These are phyloP conservation scores for Salicornia ramosissima DNA, from an alignment of 148 eudicot genomes.

Conservation along the genomic window DNA sequence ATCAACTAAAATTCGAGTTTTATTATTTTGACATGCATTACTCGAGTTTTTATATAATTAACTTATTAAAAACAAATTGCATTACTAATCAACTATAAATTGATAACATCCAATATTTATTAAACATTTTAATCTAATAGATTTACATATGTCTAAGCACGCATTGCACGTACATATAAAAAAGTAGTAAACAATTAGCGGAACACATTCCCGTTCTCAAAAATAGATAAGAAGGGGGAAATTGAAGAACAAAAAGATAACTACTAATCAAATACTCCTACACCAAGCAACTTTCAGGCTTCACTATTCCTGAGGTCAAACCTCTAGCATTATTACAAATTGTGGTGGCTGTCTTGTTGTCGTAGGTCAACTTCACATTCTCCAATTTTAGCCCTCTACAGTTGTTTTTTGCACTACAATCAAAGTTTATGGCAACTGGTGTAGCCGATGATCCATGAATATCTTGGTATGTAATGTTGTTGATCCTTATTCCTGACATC, in stretches of 20 bases:
- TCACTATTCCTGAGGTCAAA: slow-evolving; percentile 3
- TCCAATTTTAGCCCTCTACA: slow-evolving; percentile 13
- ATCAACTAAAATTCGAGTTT: too few relatives aligned
- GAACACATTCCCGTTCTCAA: background rate
- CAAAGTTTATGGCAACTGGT: slow-evolving; percentile 41
- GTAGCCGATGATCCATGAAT: slow-evolving; percentile 53
- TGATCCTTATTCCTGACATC: slow-evolving; percentile 42
- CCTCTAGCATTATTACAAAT: slow-evolving; percentile 14
- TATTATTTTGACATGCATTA: too few relatives aligned
- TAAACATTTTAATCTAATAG: too few relatives aligned
- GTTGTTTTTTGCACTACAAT: slow-evolving; percentile 35
- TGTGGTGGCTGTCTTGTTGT: slow-evolving; percentile 11
- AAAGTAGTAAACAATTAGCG: too few relatives aligned
- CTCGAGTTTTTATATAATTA: too few relatives aligned
- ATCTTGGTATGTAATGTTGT: slow-evolving; percentile 39
- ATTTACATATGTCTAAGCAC: too few relatives aligned
- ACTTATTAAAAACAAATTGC: too few relatives aligned
- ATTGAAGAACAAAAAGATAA: background rate
- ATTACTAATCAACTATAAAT: too few relatives aligned
- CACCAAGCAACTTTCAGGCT: slow-evolving; percentile 5
- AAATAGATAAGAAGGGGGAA: background rate
- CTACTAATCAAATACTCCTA: background rate
- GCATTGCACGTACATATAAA: too few relatives aligned
- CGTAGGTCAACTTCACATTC: slow-evolving; percentile 10
- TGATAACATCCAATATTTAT: too few relatives aligned